Percentiles rank a stretch among this genome's conserved stretches.
These are phyloP conservation scores for Fusarium mundagurra DNA, from an alignment of 2,329 filamentous ascomycete species.

Conservation along the genomic window DNA sequence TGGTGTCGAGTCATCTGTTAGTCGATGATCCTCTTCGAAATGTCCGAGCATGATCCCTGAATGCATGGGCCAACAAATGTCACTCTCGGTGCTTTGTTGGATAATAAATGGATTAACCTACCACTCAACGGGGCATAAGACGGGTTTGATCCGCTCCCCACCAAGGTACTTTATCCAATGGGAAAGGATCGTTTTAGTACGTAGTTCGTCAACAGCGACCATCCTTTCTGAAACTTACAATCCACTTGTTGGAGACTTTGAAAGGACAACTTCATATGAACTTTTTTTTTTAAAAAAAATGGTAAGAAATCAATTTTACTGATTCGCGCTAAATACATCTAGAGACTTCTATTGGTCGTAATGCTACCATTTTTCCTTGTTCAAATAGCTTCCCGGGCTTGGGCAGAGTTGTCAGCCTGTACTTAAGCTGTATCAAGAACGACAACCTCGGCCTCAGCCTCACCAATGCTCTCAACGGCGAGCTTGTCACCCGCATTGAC, in stretches of 20 bases:
- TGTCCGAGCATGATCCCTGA: not conserved
- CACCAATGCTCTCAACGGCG: constrained; percentile 72
- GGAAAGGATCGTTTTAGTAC: not conserved
- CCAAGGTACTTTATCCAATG: no score
- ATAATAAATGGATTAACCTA: not conserved
- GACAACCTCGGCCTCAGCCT: constrained; percentile 75
- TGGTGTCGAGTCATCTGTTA: not conserved
- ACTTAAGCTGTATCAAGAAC: constrained; percentile 70
- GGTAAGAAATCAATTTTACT: constrained; percentile 3
- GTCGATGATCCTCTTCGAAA: not conserved
- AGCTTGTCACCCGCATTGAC: constrained; percentile 73
- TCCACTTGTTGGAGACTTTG: not conserved
- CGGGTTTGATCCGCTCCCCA: not conserved
- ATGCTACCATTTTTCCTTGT: not conserved
- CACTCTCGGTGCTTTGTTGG: not conserved
- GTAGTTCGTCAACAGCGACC: not conserved
- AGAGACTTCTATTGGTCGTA: not conserved
- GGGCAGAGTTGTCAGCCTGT: not conserved
- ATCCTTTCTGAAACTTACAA: not conserved
- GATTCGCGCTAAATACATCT: constrained; percentile 23
- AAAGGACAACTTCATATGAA: not conserved
- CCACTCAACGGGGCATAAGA: not conserved
- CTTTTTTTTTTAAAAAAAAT: not conserved
- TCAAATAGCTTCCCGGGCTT: not conserved
- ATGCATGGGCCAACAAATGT: not conserved